Evolutionary conservation across 768 basidiomycete genomes (phyloP), one percentile per base, ranked within the genome.

Genomic region (Kondoa subrosea): DNA sequence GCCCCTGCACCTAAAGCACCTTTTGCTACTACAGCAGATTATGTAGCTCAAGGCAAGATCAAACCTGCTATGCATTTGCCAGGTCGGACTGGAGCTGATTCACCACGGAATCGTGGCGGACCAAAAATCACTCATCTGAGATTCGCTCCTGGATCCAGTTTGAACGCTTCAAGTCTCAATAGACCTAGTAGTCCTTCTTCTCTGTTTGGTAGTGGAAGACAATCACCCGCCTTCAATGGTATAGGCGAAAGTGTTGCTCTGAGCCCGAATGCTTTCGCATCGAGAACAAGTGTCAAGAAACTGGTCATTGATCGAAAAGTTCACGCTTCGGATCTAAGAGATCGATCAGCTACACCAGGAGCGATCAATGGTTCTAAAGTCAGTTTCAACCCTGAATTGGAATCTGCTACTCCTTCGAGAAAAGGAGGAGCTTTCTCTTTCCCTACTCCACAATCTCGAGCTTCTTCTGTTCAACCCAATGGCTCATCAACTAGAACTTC

Each of bases 121-220:
- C 70, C 70, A 58, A 73, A 72, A 68, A 73, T 73, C 56, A 73
- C 72, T 16, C 69, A 70, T 3, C 61, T 73, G 12, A 66, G 72
- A 1, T 73, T 73, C 63, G 72, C 70, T 30, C 26, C 34, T 31
- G 15, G 56, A 0, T 70, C 70, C 29, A 65, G 57, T 17, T 57
- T 34, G 17, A 26, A 58, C 1, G 17, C 57, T 25, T 33, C 61
- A n/a, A 56, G 17, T 32, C 33, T 63, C 29, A 31, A 31, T 33
- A 27, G 61, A 3, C 12, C 27, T 16, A 31, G 33, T 32, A 31
- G 29, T 3, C 61, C 61, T 33, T 63, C 61, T n/a, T 63, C 61
- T 26, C 30, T 63, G n/a, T 32, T 63, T 16, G 33, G 30, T 16
- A 31, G 33, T 63, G 61, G 61, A 27, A 27, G 61, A 33, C 16